Conservation (phyloP, 1,284 basidiomycete species). For the Leccinum colubrinum region DNA sequence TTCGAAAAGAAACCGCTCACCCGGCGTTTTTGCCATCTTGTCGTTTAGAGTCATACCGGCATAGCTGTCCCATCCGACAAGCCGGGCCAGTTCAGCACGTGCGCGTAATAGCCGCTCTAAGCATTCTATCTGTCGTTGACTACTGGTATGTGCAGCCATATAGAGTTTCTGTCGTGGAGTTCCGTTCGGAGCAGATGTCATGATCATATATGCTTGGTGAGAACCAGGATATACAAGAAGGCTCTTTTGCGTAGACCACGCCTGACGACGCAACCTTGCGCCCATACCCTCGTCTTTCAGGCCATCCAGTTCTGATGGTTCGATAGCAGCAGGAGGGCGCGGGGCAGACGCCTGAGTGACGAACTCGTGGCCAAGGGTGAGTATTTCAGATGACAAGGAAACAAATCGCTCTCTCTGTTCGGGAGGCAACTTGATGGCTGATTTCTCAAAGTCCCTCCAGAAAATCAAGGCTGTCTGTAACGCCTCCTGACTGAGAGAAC, state of each 20-base stretch:
- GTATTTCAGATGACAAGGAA: constrained; percentile 86
- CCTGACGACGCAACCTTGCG: constrained; percentile 64
- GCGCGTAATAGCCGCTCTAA: constrained; percentile 76
- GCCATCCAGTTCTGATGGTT: constrained; percentile 62
- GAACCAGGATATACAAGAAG: constrained; percentile 80
- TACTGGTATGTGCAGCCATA: constrained; percentile 71
- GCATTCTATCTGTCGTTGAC: constrained; percentile 64
- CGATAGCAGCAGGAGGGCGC: constrained; percentile 64
- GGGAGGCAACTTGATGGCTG: constrained; percentile 88
- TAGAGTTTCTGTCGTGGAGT: constrained; percentile 81
- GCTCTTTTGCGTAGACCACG: constrained; percentile 69
- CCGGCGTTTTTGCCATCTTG: constrained; percentile 93
- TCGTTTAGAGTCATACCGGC: constrained; percentile 83
- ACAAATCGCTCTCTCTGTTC: constrained; percentile 82
- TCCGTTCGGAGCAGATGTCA: constrained; percentile 81
- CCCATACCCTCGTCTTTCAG: constrained; percentile 72
- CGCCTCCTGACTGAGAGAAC: constrained; percentile 65
- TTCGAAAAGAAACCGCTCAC: constrained; percentile 37
- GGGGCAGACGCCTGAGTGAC: constrained; percentile 63
- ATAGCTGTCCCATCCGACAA: constrained; percentile 83
- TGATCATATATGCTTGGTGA: constrained; percentile 90
- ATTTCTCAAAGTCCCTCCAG: constrained; percentile 96
- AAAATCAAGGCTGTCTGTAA: constrained; percentile 90
- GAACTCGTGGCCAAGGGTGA: constrained; percentile 88
- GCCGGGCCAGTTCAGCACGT: constrained; percentile 74